Conservation (phyloP, 2,329 filamentous ascomycete genomes). For the Scortechinia acanthostroma region DNA sequence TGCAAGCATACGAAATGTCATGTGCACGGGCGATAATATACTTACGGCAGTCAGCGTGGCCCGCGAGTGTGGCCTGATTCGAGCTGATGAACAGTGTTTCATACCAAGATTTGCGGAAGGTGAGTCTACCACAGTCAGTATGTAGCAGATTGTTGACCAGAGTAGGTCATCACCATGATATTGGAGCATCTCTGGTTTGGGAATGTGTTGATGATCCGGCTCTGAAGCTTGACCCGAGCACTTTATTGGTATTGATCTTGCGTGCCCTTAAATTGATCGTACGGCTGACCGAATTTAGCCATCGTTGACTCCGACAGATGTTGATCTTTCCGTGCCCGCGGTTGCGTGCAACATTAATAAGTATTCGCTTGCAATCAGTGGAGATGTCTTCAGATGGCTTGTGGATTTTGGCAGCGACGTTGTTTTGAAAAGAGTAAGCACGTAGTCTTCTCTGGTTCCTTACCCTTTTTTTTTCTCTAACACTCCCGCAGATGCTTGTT, state of each 20-base stretch:
- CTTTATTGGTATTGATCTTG: constrained; percentile 48
- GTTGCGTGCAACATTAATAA: constrained; percentile 75
- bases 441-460: neutral
- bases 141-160: constrained; percentile 3
- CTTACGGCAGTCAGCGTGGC: constrained; percentile 93
- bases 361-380: constrained; percentile 82
- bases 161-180: constrained; percentile 63
- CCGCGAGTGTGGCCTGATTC: constrained; percentile 78
- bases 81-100: constrained; percentile 79
- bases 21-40: constrained; percentile 98
- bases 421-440: constrained; percentile 60
- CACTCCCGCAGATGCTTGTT: constrained; percentile 66
- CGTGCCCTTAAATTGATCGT: neutral
- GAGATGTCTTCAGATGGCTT: constrained; percentile 94
- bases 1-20: constrained; percentile 81
- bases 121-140: constrained; percentile 10
- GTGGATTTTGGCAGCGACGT: constrained; percentile 82
- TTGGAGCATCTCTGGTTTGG: constrained; percentile 73
- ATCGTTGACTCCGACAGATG: constrained; percentile 60
- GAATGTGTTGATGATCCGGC: constrained; percentile 86
- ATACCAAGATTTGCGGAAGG: constrained; percentile 80
- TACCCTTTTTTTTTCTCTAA: neutral
- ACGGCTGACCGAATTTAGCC: constrained; percentile 43
- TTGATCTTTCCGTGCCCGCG: constrained; percentile 78
- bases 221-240: constrained; percentile 72